Base-by-base conservation (phyloP, 345 rosid species). In the Boechera retrofracta region DNA sequence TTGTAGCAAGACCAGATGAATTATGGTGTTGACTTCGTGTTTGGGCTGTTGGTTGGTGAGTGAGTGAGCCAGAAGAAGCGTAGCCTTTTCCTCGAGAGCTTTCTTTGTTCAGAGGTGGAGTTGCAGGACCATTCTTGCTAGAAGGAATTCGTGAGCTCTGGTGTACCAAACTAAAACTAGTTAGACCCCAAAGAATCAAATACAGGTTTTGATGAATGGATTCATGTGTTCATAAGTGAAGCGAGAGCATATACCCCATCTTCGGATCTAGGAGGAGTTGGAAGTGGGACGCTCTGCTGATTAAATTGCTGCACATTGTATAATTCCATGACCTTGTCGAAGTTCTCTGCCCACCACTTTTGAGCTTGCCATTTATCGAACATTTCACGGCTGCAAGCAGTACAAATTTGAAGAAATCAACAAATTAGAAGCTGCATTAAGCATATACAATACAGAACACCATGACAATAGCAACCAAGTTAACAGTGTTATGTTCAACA, bases 341-440 rank as follows among this genome's bases (percentile, higher is more conserved):
- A 89, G 79, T 91, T 95, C 79, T 95, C 96, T 3, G 84, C 85
- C 99, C 99, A 95, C 99, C 99, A 95, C 60, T 86, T 89, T 82
- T 95, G 98, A 78, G 99, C 98, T 91, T 95, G 96, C 87, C 88
- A 86, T 82, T 95, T 95, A 83, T 92, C 86, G 71, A 95, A 92
- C 91, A 92, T 85, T 77, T 92, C 99, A 21, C 97, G 97, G 72
- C 99, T 95, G 84, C 72, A 75, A 61, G 79, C 82, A 82, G 36
- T 28, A 24, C 57, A 63, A 63, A 7, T 69, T 42, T 26, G 1
- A 13, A 55, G 49, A 64, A 63, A 57, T 16, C 42, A 61, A 45
- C 32, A 31, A 44, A 69, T 4, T 16, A 44, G 31, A 41, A 24
- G 35, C 48, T 52, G 39, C 26, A 35, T 68, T 38, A 52, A 38